phyloP scores from a whole-genome alignment of 176 grass and related monocot species.

The Triticum urartu region DNA sequence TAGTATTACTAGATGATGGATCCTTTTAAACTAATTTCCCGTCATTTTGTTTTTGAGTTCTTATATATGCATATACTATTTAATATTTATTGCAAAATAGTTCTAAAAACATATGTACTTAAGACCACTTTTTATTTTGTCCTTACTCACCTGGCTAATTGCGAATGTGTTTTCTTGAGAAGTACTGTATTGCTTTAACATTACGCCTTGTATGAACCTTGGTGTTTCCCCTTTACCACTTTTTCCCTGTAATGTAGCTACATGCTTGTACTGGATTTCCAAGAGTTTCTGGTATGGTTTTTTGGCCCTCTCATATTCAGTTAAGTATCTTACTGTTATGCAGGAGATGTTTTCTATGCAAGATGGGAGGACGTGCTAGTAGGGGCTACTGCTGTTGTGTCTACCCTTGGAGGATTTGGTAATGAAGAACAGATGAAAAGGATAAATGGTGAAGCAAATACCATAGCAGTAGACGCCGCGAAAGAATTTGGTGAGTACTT shows the following conservation, averaged over 20 bases:
- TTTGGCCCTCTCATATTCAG: neutral
- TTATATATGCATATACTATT: neutral
- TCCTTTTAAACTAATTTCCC: neutral
- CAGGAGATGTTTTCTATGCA: slow-evolving; percentile 90
- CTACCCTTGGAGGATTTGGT: slow-evolving; percentile 91
- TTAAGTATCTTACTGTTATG: slow-evolving; percentile 25
- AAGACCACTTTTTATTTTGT: neutral
- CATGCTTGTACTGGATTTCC: neutral
- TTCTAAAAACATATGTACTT: neutral
- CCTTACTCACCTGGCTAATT: neutral
- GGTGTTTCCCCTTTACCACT: neutral
- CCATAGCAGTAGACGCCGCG: slow-evolving; percentile 66
- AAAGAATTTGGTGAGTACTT: slow-evolving; percentile 71
- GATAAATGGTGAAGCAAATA: slow-evolving; percentile 94
- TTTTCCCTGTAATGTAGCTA: neutral
- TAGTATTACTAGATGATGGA: neutral
- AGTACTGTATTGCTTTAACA: neutral
- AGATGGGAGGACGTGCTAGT: slow-evolving; percentile 82
- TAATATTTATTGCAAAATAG: slow-evolving; percentile 13
- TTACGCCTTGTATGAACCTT: neutral
- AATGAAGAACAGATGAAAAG: slow-evolving; percentile 97
- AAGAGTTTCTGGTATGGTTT: slow-evolving; percentile 8
- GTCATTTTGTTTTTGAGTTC: neutral
- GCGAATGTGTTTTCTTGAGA: neutral
- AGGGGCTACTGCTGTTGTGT: slow-evolving; percentile 86